These are phyloP conservation scores for Phyllosticta capitalensis DNA, from an alignment of 2,329 filamentous ascomycete species.

Conservation along the genomic window DNA sequence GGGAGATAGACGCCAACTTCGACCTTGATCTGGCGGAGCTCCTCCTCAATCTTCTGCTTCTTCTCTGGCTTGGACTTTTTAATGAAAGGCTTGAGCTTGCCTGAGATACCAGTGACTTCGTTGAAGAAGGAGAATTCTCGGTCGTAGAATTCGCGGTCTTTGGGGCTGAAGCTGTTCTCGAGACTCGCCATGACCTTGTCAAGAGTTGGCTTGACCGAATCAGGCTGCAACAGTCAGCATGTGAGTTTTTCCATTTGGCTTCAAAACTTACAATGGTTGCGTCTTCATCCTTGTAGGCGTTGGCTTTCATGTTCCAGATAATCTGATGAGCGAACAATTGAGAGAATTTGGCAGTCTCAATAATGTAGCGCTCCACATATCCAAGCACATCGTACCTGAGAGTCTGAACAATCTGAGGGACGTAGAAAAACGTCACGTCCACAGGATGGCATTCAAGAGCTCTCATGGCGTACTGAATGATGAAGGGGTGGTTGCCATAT, in stretches of 20 bases:
- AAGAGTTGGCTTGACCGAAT: slow-evolving; percentile 84
- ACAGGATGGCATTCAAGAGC: slow-evolving; percentile 87
- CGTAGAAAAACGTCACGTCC: slow-evolving; percentile 98
- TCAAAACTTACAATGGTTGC: slow-evolving; percentile 58
- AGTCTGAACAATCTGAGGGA: slow-evolving; percentile 94
- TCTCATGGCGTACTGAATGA: slow-evolving; percentile 94
- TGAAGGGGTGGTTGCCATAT: slow-evolving; percentile 82
- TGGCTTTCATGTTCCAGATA: slow-evolving; percentile 99
- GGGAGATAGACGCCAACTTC: slow-evolving; percentile 96
- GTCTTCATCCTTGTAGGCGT: slow-evolving; percentile 95
- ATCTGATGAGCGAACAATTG: slow-evolving; percentile 98
- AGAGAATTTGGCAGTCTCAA: slow-evolving; percentile 96
- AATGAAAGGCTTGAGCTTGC: slow-evolving; percentile 81
- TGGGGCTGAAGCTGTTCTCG: slow-evolving; percentile 67
- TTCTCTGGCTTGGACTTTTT: slow-evolving; percentile 91
- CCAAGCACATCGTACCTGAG: slow-evolving; percentile 86
- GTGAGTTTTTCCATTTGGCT: neutral
- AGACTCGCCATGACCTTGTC: slow-evolving; percentile 83
- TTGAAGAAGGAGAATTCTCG: slow-evolving; percentile 97
- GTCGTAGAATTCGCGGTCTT: slow-evolving; percentile 81
- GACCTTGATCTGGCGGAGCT: slow-evolving; percentile 92
- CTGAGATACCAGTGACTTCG: slow-evolving; percentile 90
- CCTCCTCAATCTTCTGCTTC: slow-evolving; percentile 98
- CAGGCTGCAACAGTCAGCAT: slow-evolving; percentile 48
- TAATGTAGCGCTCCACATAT: slow-evolving; percentile 91